phyloP scores from a whole-genome alignment of 371 early-diverging fungal species.

The Saksenaea oblongispora region DNA sequence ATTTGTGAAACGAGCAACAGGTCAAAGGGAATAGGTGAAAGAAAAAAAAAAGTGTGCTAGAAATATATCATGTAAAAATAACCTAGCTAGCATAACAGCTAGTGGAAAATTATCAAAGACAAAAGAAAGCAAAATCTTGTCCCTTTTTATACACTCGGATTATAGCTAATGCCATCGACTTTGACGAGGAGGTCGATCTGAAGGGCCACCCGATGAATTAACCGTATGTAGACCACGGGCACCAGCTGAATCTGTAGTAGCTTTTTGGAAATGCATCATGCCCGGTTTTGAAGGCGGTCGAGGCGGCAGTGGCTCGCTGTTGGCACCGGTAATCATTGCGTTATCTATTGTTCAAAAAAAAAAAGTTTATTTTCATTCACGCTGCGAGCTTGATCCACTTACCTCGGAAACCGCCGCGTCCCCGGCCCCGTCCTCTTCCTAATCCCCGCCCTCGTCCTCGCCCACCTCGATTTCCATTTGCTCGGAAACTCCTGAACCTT shows the following conservation, averaged over 20 bases:
- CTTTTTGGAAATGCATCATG: constrained; percentile 35
- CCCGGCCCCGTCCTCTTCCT: constrained; percentile 47
- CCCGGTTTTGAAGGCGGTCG: constrained; percentile 10
- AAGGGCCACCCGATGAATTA: not conserved
- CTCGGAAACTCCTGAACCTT: constrained; percentile 58
- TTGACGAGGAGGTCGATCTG: not conserved
- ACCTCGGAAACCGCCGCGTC: constrained; percentile 37
- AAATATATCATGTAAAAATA: no score
- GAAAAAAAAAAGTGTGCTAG: no score
- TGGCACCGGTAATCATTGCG: constrained; percentile 18
- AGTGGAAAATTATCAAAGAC: no score
- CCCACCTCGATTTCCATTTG: constrained; percentile 33
- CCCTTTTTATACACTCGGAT: not conserved
- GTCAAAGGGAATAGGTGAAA: no score
- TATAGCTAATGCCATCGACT: not conserved
- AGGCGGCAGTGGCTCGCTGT: constrained; percentile 19
- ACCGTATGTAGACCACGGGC: constrained; percentile 29
- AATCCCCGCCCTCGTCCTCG: constrained; percentile 48
- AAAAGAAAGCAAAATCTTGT: not conserved
- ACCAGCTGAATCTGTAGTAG: constrained; percentile 28
- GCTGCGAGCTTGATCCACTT: not conserved
- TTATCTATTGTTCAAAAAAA: not conserved
- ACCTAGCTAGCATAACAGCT: no score
- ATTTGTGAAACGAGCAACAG: no score
- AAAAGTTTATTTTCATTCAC: not conserved